Evolutionary conservation across 352 stramenopile species (phyloP), one percentile per base, ranked within the genome.

Genomic region (Elongisporangium undulatum): DNA sequence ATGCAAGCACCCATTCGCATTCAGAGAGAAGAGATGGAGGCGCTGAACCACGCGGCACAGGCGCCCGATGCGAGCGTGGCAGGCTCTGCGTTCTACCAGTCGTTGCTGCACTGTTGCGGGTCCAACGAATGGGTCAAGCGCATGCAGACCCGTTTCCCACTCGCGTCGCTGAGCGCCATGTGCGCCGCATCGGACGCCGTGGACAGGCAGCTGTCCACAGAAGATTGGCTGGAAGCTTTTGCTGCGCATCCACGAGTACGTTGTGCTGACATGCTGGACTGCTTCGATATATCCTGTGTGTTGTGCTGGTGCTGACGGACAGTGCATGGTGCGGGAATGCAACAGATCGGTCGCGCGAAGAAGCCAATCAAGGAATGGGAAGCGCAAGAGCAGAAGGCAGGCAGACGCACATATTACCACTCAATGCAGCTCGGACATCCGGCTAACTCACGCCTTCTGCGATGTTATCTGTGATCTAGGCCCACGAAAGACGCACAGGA

Each of bases 151-250:
- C 66, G 61, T 26, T 72, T 88, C 39, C 82, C 81, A 1, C 66
- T 85, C 13, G 38, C 45, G 9, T 68, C 82, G 48, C 69, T 79
- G 1, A 71, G 68, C 17, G 70, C 62, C 20, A 65, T 90, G 38
- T 78, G 66, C n/a, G 58, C 60, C 29, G 75, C 68, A 6, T 72
- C 75, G 2, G 72, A 86, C 39, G 66, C 58, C 1, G 77, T 68
- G 4, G 79, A 90, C 59, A 39, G 41, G 22, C 20, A 53, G 29
- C 67, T 92, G 49, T 64, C 64, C 54, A 62, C 66, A 15, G 66
- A 75, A 4, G 82, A 92, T 59, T 90, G 79, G 82, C 69, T 89
- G 22, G 79, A 89, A 60, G 82, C 82, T 3, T 92, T 92, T 61
- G 72, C 68, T 10, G 77, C 82, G 0, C 82, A 92, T 55, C 82